Conservation (phyloP, 306 rosid species). For the Cicer arietinum region DNA sequence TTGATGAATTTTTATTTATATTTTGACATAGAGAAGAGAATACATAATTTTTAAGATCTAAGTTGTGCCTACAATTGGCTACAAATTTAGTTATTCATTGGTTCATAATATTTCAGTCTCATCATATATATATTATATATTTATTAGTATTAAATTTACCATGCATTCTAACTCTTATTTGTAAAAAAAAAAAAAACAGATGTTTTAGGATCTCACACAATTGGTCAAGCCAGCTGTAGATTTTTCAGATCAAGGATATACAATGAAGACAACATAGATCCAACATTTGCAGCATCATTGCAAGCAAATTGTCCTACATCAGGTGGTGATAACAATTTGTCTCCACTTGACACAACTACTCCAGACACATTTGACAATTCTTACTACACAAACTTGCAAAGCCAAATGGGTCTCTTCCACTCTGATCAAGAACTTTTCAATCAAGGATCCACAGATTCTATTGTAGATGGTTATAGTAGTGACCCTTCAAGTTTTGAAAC, state of each 20-base stretch:
- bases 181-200: background rate
- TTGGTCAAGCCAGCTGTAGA: conserved; percentile 60
- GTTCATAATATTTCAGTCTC: background rate
- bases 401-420: conserved; percentile 59
- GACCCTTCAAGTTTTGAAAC: conserved; percentile 34
- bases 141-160: background rate
- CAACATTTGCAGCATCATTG: conserved; percentile 49
- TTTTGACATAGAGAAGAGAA: too few relatives aligned
- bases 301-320: conserved; percentile 55
- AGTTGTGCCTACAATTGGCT: too few relatives aligned
- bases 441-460: conserved; percentile 57
- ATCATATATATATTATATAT: background rate
- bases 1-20: too few relatives aligned
- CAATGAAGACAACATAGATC: conserved; percentile 64
- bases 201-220: conserved; percentile 63
- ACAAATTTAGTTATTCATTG: too few relatives aligned
- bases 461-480: conserved; percentile 49
- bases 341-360: conserved; percentile 53
- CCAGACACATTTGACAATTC: conserved; percentile 56
- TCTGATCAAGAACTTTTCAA: conserved; percentile 66
- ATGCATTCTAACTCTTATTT: background rate
- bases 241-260: conserved; percentile 56
- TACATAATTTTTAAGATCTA: too few relatives aligned
- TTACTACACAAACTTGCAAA: conserved; percentile 55
- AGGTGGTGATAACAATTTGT: conserved; percentile 56